phyloP scores from a whole-genome alignment of 306 rosid species.

The Phaseolus lunatus region DNA sequence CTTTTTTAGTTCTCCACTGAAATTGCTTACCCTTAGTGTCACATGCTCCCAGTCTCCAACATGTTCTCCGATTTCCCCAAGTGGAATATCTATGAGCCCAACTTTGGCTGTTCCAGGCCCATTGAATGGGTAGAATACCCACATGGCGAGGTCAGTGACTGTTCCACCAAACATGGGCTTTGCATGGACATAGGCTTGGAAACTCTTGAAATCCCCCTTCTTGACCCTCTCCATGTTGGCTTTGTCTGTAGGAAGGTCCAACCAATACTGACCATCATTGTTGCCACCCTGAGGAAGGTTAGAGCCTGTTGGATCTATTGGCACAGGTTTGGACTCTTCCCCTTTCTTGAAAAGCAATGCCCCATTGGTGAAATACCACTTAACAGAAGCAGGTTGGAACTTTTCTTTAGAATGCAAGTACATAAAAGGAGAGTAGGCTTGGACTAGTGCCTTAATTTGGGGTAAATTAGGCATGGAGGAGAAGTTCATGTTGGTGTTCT shows the following conservation, averaged over 20 bases:
- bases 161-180: conserved; percentile 53
- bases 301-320: conserved; percentile 40
- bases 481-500: conserved; percentile 20
- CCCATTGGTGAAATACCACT: conserved; percentile 50
- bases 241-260: conserved; percentile 44
- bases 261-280: conserved; percentile 48
- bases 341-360: conserved; percentile 48
- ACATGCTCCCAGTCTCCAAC: conserved; percentile 51
- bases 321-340: conserved; percentile 43
- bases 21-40: conserved; percentile 48
- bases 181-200: conserved; percentile 43
- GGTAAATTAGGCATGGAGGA: conserved; percentile 44
- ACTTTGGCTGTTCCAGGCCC: conserved; percentile 45
- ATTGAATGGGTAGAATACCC: conserved; percentile 53
- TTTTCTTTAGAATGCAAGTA: conserved; percentile 46
- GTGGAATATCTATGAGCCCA: conserved; percentile 39
- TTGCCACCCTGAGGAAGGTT: conserved; percentile 48
- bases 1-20: conserved; percentile 39
- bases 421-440: conserved; percentile 45
- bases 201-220: conserved; percentile 43
- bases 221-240: conserved; percentile 42
- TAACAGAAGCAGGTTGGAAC: conserved; percentile 40
- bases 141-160: conserved; percentile 46
- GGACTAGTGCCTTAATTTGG: conserved; percentile 42
- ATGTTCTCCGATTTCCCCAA: conserved; percentile 49